Evolutionary conservation across 2,329 filamentous ascomycete species (phyloP), one percentile per base, ranked within the genome.

Genomic region (Teratosphaeria gauchensis): DNA sequence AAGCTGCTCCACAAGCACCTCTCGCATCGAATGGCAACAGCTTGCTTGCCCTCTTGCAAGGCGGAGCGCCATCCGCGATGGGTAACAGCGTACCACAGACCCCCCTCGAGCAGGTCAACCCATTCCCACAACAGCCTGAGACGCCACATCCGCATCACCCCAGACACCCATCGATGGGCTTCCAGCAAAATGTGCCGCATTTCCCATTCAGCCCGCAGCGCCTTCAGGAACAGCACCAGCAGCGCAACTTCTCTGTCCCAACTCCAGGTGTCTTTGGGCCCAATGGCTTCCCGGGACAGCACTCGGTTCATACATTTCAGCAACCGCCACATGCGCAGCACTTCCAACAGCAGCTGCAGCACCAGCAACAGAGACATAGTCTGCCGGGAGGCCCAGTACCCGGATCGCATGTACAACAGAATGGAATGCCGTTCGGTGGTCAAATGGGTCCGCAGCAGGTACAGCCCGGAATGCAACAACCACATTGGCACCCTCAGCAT

Each of bases 1-100:
- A 51, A 58, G 42, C 42, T 24, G 42, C 19, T 7, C 42, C 19
- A 19, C 66, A 21, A 67, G 71, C 33, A 69, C 72, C 33, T 73
- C 74, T 16, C 74, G 75, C 8, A 63, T 63, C 51, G 54, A 66
- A 78, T 60, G 60, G 53, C 0, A 80, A 78, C 65, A 78, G 78
- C 38, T 75, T 87, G 53, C 72, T 87, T 56, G 78, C 81, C 16
- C 75, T 87, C 63, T 74, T 87, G 51, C 75, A 77, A 61, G 74
- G 74, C 53, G 72, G 71, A 21, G 62, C 72, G 3, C 74, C 64
- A 53, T 69, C 62, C 52, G 63, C 58, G 64, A 64, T 42, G 55
- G 62, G 46, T 59, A 62, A 42, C 51, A 58, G 59, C 53, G 48
- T 68, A 58, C 60, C 71, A 69, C 58, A 67, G 71, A 60, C 79